A percentile compares a stretch with the other conserved stretches of the same genome.
Conservation (phyloP, 1,284 basidiomycete species). For the Chiua sp. region DNA sequence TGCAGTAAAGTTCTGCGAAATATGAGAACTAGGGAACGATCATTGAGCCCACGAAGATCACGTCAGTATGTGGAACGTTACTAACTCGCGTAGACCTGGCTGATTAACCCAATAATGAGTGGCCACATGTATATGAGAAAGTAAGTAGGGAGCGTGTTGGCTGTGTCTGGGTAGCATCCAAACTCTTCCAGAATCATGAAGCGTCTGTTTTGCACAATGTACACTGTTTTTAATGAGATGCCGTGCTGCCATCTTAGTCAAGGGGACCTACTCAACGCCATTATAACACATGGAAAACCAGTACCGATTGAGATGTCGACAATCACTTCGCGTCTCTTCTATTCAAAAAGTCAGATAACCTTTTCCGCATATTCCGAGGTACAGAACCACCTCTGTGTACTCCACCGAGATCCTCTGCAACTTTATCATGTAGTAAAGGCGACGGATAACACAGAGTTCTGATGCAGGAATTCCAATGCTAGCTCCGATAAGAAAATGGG, state of each 20-base stretch:
- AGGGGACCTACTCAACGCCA: conserved; percentile 41
- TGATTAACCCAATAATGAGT: conserved; percentile 47
- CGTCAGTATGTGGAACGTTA: not conserved
- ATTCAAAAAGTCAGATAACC: not conserved
- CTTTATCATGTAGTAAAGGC: conserved; percentile 32
- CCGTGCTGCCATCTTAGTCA: not conserved
- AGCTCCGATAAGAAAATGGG: conserved; percentile 30
- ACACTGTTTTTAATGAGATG: conserved; percentile 17
- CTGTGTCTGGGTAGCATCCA: conserved; percentile 54
- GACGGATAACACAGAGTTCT: conserved; percentile 49
- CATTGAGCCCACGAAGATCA: not conserved
- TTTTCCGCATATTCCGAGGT: not conserved
- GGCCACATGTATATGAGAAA: conserved; percentile 47
- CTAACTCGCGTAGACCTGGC: conserved; percentile 45
- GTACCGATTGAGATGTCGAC: conserved; percentile 21
- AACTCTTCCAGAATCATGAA: conserved; percentile 63
- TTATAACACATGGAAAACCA: conserved; percentile 42
- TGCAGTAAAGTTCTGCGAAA: conserved; percentile 17
- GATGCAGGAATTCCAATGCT: conserved; percentile 47
- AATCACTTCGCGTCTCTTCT: conserved; percentile 16
- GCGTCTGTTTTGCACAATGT: conserved; percentile 52
- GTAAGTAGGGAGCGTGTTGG: conserved; percentile 50
- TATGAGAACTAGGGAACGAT: conserved; percentile 9
- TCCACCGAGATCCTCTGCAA: not conserved
- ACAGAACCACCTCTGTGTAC: conserved; percentile 9